Base-by-base conservation (phyloP, 441 rosid genomes). In the Pelargonium cotyledonis region DNA sequence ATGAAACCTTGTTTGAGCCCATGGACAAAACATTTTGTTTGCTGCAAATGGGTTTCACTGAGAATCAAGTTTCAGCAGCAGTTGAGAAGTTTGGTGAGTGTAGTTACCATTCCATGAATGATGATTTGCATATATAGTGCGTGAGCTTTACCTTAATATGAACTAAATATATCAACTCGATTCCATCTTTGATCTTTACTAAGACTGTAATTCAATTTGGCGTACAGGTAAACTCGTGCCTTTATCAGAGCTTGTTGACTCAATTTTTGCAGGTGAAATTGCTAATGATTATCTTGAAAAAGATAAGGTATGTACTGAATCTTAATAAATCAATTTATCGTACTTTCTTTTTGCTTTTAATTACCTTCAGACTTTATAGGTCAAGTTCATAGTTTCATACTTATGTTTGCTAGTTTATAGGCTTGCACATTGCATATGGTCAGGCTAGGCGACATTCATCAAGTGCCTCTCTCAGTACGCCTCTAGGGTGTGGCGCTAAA, bases 21-120 rank as follows among this genome's bases (percentile, higher is more conserved):
- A 89, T 90, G 97, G 92, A 85, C 67, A 91, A 85, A 78, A 92
- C 99, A 12, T 86, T 95, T 75, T 73, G 66, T 16, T 83, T 95
- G 81, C 91, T 95, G 74, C 89, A 89, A 77, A 86, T 92, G 95
- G 99, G 99, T 73, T 95, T 92, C 87, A 80, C 97, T 60, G 93
- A 88, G 76, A 79, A 83, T 77, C 91, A 95, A 77, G 78, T 92
- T 68, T 95, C 99, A 74, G 68, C 81, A 73, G 99, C 94, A 31
- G 80, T 95, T 69, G 99, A 95, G 73, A 90, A 82, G 76, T 80
- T 83, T 62, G 96, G 99, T 91, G 67, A 75, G 94, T 75, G 23
- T 21, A 69, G 40, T 67, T 69, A 73, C 38, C 18, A 43, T 66
- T 21, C 29, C 31, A 21, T 58, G 6, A 18, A 57, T 6, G 11